Evolutionary conservation across 2,329 filamentous ascomycete genomes (phyloP), one percentile per base, ranked within the genome.

Genomic region (Fusarium tupiense): DNA sequence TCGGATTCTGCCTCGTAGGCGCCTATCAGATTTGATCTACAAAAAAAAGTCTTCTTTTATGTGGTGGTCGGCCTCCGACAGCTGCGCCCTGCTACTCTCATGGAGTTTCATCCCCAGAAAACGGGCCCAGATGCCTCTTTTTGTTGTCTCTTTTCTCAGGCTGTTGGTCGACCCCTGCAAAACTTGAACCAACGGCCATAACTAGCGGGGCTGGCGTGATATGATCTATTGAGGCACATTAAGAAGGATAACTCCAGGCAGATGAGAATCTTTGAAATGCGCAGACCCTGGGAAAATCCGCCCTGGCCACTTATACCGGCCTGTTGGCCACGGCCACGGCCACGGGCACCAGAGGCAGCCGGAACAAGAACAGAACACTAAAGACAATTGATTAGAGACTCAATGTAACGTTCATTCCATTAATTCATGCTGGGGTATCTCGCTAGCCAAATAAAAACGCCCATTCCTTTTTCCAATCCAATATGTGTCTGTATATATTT

Each of bases 371-470:
- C 20, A 31, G 3, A 22, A 38, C 5, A 47, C 31, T 11, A 8
- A 24, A 4, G 19, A 2, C 31, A 11, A 11, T 7, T 20, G 24
- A 6, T 0, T 5, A 4, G 26, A 40, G 6, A 17, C 14, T 38
- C 19, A 43, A 46, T 14, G 17, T 46, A 26, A 26, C 4, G 12
- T 11, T 44, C 20, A 61, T 46, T 68, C 41, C 44, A 66, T 67
- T 59, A 11, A 60, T 58, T 54, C 40, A 56, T 73, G 58, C 58
- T 43, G 54, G 72, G 72, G 72, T 75, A 75, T 74, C 72, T 73
- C 38, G 46, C 43, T 49, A 47, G 58, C 58, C 70, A 53, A 70
- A 58, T 7, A 33, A 61, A 70, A 68, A 71, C 56, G 64, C 62
- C 61, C 14, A 22, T 26, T 26, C 22, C 46, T 31, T 22, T 67